Evolutionary conservation across 768 basidiomycete species (phyloP).

Genomic region (Lactarius vividus): DNA sequence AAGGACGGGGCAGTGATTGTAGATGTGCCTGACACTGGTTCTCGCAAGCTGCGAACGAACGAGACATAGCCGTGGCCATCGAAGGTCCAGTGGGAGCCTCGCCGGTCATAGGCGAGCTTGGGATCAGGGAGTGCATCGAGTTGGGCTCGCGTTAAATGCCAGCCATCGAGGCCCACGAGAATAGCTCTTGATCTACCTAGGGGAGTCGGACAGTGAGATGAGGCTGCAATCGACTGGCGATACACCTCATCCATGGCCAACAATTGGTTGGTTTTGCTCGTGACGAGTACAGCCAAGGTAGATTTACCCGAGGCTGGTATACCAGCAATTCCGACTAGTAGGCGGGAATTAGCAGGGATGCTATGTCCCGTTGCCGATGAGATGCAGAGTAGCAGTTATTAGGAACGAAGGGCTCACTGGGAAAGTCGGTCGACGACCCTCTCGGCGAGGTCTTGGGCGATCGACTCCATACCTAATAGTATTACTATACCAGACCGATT

Average conservation of each 20-base stretch:
- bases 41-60: conserved; percentile 60
- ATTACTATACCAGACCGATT: not conserved
- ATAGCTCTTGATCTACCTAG: conserved; percentile 40
- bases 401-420: conserved; percentile 5
- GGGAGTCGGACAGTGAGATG: not conserved
- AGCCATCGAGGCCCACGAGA: conserved; percentile 84
- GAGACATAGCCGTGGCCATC: conserved; percentile 67
- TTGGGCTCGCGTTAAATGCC: conserved; percentile 81
- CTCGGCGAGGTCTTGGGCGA: conserved; percentile 8
- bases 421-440: conserved; percentile 2
- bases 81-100: conserved; percentile 92
- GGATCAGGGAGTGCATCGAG: conserved; percentile 78
- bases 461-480: not conserved
- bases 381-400: not conserved
- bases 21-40: conserved; percentile 30
- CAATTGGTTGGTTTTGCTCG: conserved; percentile 49
- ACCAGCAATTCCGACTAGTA: conserved; percentile 72
- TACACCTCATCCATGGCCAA: conserved; percentile 29
- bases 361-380: conserved; percentile 26
- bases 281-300: conserved; percentile 61
- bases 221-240: not conserved
- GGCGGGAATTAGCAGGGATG: conserved; percentile 38
- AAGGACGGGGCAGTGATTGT: conserved; percentile 74
- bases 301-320: conserved; percentile 90
- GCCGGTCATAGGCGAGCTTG: conserved; percentile 67